phyloP scores from a whole-genome alignment of 1,284 basidiomycete species.

The Ganoderma leucocontextum region DNA sequence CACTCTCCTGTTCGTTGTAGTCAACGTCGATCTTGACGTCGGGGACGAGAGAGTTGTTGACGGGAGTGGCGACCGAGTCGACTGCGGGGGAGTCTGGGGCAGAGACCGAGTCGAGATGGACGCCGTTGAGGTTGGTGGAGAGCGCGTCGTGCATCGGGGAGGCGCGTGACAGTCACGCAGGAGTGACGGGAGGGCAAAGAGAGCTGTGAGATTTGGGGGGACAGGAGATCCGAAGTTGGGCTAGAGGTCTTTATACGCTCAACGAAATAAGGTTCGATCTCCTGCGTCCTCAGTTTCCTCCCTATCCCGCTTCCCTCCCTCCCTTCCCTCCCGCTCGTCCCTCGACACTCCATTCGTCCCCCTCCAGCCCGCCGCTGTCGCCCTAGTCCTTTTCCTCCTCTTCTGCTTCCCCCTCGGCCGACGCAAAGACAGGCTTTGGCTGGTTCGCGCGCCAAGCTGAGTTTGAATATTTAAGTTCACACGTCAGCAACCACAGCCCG shows the following conservation, averaged over 20 bases:
- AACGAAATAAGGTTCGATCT: slow-evolving; percentile 83
- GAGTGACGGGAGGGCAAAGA: slow-evolving; percentile 41
- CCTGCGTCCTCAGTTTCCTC: slow-evolving; percentile 63
- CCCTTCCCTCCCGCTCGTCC: slow-evolving; percentile 34
- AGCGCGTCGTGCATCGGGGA: slow-evolving; percentile 45
- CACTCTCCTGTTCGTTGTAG: slow-evolving; percentile 67
- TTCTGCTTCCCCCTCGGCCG: slow-evolving; percentile 57
- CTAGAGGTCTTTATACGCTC: slow-evolving; percentile 79
- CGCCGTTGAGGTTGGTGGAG: slow-evolving; percentile 40
- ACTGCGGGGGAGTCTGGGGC: slow-evolving; percentile 51
- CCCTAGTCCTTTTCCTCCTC: slow-evolving; percentile 61
- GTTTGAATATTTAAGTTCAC: slow-evolving; percentile 64
- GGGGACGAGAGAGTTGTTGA: slow-evolving; percentile 54
- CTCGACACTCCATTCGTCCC: slow-evolving; percentile 26
- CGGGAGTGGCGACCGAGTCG: slow-evolving; percentile 68
- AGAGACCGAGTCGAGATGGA: slow-evolving; percentile 56
- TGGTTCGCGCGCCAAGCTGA: slow-evolving; percentile 86
- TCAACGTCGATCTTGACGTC: slow-evolving; percentile 70
- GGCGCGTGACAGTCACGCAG: slow-evolving; percentile 54
- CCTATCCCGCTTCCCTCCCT: slow-evolving; percentile 35
- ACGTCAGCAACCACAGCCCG: slow-evolving; percentile 68
- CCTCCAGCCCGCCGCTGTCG: slow-evolving; percentile 25
- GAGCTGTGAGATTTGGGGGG: slow-evolving; percentile 70
- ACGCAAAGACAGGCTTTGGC: slow-evolving; percentile 79
- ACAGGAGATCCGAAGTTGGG: slow-evolving; percentile 72